Evolutionary conservation across 2,329 filamentous ascomycete genomes (phyloP), one percentile per base, ranked within the genome.

Genomic region (Beauveria varroae): DNA sequence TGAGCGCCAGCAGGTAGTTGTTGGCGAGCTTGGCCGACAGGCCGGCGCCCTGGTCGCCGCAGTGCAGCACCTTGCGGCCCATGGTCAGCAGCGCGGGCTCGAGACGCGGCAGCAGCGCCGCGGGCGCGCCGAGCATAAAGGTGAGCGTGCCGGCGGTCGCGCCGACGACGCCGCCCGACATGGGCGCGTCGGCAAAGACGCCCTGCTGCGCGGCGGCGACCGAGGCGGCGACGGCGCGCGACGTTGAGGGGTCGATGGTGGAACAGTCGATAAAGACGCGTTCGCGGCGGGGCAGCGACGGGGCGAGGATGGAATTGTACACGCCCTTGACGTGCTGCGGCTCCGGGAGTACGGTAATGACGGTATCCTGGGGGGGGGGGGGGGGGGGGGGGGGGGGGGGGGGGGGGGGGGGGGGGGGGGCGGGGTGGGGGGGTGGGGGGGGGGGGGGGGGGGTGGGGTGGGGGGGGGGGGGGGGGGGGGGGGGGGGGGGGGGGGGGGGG

Each of bases 101-200:
- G 10, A 90, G 80, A 12, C 84, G 82, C 1, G 85, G 75, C 1
- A 95, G 79, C 0, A 90, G 73, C 4, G 81, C 76, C 1, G 78
- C 71, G 0, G 86, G 79, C 7, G 87, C 83, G 49, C 95, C 95
- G 61, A 98, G 86, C 95, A 99, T 98, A 73, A 99, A 99, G 0
- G 93, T 96, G 62, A 99, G 79, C 0, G 91, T 93, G 40, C 89
- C 95, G 14, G 91, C 91, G 6, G 86, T 81, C 12, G 95, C 95
- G 49, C 93, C 95, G 5, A 98, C 91, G 0, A 97, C 93, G 56
- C 95, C 95, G 53, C 95, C 95, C 0, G 93, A 98, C 88, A 99
- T 96, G 50, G 95, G 95, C 3, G 95, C 93, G 72, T 99, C 95
- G 62, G 97, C 87, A 70, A 98, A 97, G 57, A 81, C 82, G 58